Evolutionary conservation across 768 basidiomycete species (phyloP), one percentile per base, ranked within the genome.

Genomic region (Nevesoporus exiguus): DNA sequence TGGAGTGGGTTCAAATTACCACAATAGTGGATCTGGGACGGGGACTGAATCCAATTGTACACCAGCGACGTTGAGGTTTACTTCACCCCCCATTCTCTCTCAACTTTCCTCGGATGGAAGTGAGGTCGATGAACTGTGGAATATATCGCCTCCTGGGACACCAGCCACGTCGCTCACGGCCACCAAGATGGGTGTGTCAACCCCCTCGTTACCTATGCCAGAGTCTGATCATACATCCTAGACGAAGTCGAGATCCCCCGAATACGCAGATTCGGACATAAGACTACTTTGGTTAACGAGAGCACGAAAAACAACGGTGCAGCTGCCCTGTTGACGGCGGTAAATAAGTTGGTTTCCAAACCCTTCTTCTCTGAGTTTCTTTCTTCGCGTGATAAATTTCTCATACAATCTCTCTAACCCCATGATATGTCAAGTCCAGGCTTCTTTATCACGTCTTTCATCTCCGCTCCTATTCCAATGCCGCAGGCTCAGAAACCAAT

Each of bases 231-330:
- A 5, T 31, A 27, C 27, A 24, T 46, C 19, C 40, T 44, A 84
- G 83, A 83, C 36, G 79, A 78, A 46, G 64, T 78, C 24, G 70
- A 79, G 45, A 76, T 88, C 29, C 82, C 86, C 5, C 77, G 82
- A 9, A 67, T 71, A 10, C 74, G 75, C 49, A 76, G 73, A 54
- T 74, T 82, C 19, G 80, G 82, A 46, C 46, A 70, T 41, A 60
- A 51, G 54, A 65, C 56, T 49, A 55, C 56, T 22, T 47, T 37
- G 41, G 17, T 42, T 40, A 33, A 56, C 49, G 56, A 27, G 37
- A 31, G 47, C 21, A 19, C 51, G 27, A 54, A 54, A 14, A 22
- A 37, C 37, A 30, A 31, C 14, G 22, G 52, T 41, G 52, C 47
- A 34, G 49, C 48, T 37, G 47, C 51, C 52, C 10, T 66, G 46